Conservation (phyloP, 1,284 basidiomycete species). For the Sporisorium scitamineum region DNA sequence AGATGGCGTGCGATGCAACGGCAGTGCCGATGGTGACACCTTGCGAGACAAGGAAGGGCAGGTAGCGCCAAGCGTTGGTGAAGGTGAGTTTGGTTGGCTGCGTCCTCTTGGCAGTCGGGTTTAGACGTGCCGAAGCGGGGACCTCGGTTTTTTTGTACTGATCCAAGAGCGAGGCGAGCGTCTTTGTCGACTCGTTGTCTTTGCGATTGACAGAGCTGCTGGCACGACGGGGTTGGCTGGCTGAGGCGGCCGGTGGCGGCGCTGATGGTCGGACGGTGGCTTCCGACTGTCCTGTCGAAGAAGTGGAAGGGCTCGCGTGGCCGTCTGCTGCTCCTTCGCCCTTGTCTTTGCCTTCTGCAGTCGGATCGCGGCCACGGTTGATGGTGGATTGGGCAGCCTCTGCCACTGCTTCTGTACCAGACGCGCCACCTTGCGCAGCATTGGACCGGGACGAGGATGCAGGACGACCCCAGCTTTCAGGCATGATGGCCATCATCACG, state of each 20-base stretch:
- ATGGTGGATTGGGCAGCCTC: constrained; percentile 47
- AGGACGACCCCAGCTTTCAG: constrained; percentile 37
- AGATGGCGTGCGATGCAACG: constrained; percentile 66
- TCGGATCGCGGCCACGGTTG: constrained; percentile 41
- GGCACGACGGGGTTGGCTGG: constrained; percentile 34
- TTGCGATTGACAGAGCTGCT: constrained; percentile 32
- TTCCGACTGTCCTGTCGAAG: constrained; percentile 45
- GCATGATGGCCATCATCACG: constrained; percentile 58
- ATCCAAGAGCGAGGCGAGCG: constrained; percentile 62
- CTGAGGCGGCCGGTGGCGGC: constrained; percentile 26
- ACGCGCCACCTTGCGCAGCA: not conserved
- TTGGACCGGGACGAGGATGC: constrained; percentile 16
- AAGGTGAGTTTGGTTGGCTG: constrained; percentile 57
- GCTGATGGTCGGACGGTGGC: constrained; percentile 41
- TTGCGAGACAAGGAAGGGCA: constrained; percentile 66
- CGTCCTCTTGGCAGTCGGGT: constrained; percentile 51
- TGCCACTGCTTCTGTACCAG: constrained; percentile 54
- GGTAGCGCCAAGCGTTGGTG: constrained; percentile 62
- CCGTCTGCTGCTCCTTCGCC: constrained; percentile 18
- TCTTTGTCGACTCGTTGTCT: constrained; percentile 49
- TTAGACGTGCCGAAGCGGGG: constrained; percentile 61
- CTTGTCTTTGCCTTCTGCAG: constrained; percentile 13
- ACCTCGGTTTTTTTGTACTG: constrained; percentile 60
- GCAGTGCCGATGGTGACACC: constrained; percentile 66
- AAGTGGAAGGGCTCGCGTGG: constrained; percentile 37